Base-by-base conservation (phyloP, 192 early-diverging fungal species). In the Coemansia sp. region DNA sequence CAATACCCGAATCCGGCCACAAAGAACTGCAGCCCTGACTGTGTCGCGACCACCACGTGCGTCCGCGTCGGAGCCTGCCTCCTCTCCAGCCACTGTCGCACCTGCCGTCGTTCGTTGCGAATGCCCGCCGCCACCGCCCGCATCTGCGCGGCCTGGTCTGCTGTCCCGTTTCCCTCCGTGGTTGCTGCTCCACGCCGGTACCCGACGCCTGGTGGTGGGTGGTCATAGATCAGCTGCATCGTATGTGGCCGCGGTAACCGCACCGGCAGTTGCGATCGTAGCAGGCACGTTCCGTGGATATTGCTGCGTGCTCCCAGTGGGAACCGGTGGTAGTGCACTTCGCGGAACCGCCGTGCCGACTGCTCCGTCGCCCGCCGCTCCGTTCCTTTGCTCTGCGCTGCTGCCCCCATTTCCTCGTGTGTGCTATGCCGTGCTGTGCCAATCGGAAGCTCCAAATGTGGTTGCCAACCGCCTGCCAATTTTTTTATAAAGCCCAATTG, bases 1-100 rank as follows among this genome's bases (percentile, higher is more conserved):
- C 79, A 82, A 65, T 76, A 82, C 11, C 79, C 79, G 59, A 82
- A 82, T 9, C 79, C 79, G 11, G 79, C 74, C 21, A 82, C 53
- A 10, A 82, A 76, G 54, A 82, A 76, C 64, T 65, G 71, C 33
- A 82, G 58, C 17, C 68, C 67, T 32, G 64, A 54, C 65, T 82
- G 79, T 19, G 74, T 82, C 0, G 79, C 79, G 23, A 82, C 74
- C n/a, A 76, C 68, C 8, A 74, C 74, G 21, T 82, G 79, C 10
- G 79, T 74, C 10, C 79, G 70, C 5, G 65, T 56, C 23, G 31
- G 39, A 23, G 63, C 79, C 36, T 63, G 72, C 30, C 51, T 22
- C 21, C 22, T 31, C 11, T 31, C 61, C 6, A 76, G 67, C 70
- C 79, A 82, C 36, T 51, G 46, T 21, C 67, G 64, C 6, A 75